Evolutionary conservation across 2,329 filamentous ascomycete species (phyloP), one percentile per base, ranked within the genome.

Genomic region (Cladosporium austrohemisphaericum): DNA sequence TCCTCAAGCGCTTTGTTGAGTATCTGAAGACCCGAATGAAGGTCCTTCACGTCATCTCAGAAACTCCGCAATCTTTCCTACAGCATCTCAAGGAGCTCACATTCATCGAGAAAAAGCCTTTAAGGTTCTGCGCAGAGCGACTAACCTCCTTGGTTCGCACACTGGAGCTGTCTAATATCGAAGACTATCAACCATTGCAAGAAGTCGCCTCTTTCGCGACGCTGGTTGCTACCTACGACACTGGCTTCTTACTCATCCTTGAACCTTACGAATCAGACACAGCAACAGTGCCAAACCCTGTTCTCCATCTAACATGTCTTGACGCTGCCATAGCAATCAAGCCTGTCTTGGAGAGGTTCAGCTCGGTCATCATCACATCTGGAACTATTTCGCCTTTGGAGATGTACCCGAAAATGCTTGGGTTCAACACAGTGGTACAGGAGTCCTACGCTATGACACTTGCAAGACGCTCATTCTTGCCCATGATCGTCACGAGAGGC

Each of bases 371-470:
- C 64, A 97, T 98, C 65, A 98, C 93, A 0, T 97, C 93, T 0
- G 93, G 93, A 55, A 98, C 93, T 1, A 89, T 98, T 53, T 97
- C 93, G 1, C 93, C 93, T 0, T 72, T 98, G 3, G 94, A 98
- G 66, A 98, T 98, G 86, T 98, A 98, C 63, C 94, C 93, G 0
- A 96, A 95, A 64, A 98, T 98, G 91, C 83, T 98, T 20, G 86
- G 89, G 46, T 98, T 98, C 70, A 78, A 79, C 8, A 89, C 91
- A 1, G 90, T 97, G 0, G 86, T 97, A 3, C 91, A 97, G 65
- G 91, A 98, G 68, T 98, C 94, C 0, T 98, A 98, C 71, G 84
- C 83, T 55, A 98, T 98, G 90, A 97, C 93, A 0, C 79, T 98
- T 5, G 92, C 92, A 2, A 81, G 94, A 35, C 81, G 86, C 50